Evolutionary conservation across 176 grass and related monocot genomes (phyloP), one percentile per base, ranked within the genome.

Genomic region (Panicum miliaceum): DNA sequence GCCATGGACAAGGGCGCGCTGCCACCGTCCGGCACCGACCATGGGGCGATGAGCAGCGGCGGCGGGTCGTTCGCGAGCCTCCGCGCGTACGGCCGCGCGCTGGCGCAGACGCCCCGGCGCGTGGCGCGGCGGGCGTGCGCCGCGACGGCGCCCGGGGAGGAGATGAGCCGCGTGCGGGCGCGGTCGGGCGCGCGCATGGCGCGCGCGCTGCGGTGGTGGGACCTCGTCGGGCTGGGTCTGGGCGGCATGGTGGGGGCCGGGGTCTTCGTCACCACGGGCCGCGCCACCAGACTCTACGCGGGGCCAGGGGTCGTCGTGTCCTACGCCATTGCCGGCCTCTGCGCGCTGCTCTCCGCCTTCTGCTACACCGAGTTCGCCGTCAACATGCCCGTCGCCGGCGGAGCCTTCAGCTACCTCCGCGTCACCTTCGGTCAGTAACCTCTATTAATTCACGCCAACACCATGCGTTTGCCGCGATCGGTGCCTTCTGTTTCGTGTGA

Each of bases 291-390:
- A 9, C 81, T 82, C 0, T 50, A 85, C 82, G 82, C 82, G 1
- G 85, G 90, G 0, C 86, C 90, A 1, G 86, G 35, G 47, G 86
- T 88, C 71, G 71, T 85, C 4, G 86, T 79, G 1, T 91, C 90
- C 79, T 99, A 99, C 86, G 96, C 96, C 96, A 89, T 99, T 89
- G 96, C 96, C 0, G 96, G 96, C 0, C 74, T 99, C 41, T 96
- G 93, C 68, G 96, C 96, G 36, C 72, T 99, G 10, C 96, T 96
- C n/a, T 96, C 96, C 14, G 91, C 96, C 50, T 99, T 99, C 82
- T 99, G 96, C 78, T 99, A 99, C 80, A 99, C 96, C 4, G 96
- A 99, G 73, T 99, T 99, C 81, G 91, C 93, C 7, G 96, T 99
- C 56, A 90, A 94, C 91, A 88, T 99, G 93, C 93, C 93, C 43